Evolutionary conservation across 805 yeast species (phyloP), one percentile per base, ranked within the genome.

Genomic region (Cyberlindnera xylosilytica): DNA sequence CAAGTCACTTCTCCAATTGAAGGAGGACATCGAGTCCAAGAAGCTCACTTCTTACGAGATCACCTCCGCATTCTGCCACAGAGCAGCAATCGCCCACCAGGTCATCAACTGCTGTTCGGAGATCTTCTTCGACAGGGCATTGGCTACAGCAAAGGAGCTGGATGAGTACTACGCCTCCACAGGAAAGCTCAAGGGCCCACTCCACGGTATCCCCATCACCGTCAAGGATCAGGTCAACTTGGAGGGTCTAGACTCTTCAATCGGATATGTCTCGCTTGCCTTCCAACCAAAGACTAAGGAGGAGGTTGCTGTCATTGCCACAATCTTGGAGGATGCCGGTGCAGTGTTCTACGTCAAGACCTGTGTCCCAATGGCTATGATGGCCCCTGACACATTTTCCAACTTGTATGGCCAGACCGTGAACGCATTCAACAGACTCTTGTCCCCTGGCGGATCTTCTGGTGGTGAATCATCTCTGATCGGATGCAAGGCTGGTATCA

Each of bases 201-300:
- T 81, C 36, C 88, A 81, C 51, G 88, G 88, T 1, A 54, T 82
- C 16, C 88, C 88, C 4, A 62, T 81, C 31, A 77, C 85, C 0
- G 63, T 81, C 42, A 81, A 81, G 45, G 82, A 60, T 33, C 56
- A 60, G 28, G 28, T 58, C 23, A 55, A 59, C 38, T 52, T 78
- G 39, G 63, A 63, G 41, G 82, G 80, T 5, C 62, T 68, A n/a
- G 73, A 70, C 13, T 63, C 81, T 3, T 58, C 75, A 10, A 58
- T 74, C 45, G 83, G 82, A 4, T 69, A 67, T 20, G 56, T 57
- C 36, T 54, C 78, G 38, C 61, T 62, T 38, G 81, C 79, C 5
- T 63, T 67, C 23, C 84, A 81, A 53, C 75, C 81, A 3, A 73
- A 69, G 76, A 44, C 82, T 74, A 51, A 58, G 75, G 56, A 66